These are phyloP conservation scores for Mycena latifolia DNA, from an alignment of 768 basidiomycete genomes.

Conservation along the genomic window DNA sequence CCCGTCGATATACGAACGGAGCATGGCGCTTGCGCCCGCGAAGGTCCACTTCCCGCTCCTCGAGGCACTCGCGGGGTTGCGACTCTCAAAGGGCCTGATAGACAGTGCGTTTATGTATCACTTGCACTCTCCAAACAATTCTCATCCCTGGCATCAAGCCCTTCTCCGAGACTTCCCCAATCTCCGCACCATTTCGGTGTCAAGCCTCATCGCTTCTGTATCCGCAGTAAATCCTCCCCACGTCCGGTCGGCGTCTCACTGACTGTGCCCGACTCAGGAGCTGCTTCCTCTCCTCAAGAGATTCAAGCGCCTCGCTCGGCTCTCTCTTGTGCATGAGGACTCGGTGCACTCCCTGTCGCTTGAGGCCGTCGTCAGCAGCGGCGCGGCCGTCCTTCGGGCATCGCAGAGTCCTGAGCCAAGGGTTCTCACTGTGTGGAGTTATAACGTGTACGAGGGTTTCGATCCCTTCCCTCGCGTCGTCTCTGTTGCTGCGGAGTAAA, in stretches of 20 bases:
- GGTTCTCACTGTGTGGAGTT: conserved; percentile 7
- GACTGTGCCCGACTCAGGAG: too few species aligned
- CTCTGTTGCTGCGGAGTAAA: background rate
- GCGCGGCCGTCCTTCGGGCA: background rate
- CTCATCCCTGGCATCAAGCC: background rate
- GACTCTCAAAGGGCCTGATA: background rate
- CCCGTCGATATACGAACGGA: background rate
- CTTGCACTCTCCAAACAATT: background rate
- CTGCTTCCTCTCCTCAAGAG: background rate
- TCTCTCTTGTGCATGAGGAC: background rate
- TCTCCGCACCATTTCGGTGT: conserved; percentile 11
- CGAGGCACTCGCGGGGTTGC: conserved; percentile 5
- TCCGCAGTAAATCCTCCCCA: background rate
- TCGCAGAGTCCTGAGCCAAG: background rate
- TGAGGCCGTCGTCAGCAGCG: background rate
- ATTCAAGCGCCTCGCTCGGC: conserved; percentile 1
- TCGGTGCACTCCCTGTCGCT: background rate
- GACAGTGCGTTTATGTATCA: background rate
- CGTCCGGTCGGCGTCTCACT: too few species aligned
- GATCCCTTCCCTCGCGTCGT: background rate
- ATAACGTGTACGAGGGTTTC: background rate
- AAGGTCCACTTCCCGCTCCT: background rate
- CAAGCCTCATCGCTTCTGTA: background rate
- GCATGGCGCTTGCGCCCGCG: background rate
- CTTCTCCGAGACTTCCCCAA: conserved; percentile 5